Evolutionary conservation across 192 early-diverging fungal genomes (phyloP).

Genomic region (Radiomyces spectabilis): DNA sequence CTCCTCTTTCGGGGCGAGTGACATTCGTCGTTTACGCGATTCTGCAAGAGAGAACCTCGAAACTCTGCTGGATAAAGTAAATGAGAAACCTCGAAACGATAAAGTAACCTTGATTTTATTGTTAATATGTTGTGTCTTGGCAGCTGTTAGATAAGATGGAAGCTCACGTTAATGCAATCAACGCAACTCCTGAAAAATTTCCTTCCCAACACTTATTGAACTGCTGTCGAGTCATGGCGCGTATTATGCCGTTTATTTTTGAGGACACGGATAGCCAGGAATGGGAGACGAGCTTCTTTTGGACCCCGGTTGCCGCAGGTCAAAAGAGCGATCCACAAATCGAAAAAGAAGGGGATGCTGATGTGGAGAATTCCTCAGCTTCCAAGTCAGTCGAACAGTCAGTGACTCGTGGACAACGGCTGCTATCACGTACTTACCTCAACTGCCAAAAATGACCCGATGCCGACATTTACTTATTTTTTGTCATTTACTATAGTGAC

Average conservation of each 20-base stretch:
- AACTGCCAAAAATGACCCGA: not conserved
- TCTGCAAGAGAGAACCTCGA: constrained; percentile 68
- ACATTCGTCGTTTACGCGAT: constrained; percentile 75
- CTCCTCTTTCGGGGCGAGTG: constrained; percentile 72
- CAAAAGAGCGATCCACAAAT: not conserved
- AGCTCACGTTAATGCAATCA: constrained; percentile 33
- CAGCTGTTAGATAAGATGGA: constrained; percentile 43
- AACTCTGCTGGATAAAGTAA: constrained; percentile 67
- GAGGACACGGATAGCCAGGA: constrained; percentile 45
- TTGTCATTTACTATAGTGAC: constrained; percentile 3
- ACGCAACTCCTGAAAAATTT: constrained; percentile 36
- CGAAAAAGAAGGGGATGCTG: not conserved
- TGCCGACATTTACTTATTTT: not conserved
- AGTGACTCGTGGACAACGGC: too few species aligned
- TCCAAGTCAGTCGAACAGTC: too few species aligned
- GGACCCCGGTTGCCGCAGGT: constrained; percentile 30
- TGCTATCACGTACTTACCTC: not conserved
- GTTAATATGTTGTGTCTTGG: not conserved
- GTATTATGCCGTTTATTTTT: constrained; percentile 80
- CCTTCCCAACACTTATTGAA: constrained; percentile 62
- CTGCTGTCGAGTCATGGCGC: constrained; percentile 74
- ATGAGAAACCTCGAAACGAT: not conserved
- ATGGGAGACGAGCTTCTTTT: constrained; percentile 59
- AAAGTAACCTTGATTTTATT: not conserved
- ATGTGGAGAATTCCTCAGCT: too few species aligned